These are phyloP conservation scores for Sapria himalayana DNA, from an alignment of 345 rosid species.

Conservation along the genomic window DNA sequence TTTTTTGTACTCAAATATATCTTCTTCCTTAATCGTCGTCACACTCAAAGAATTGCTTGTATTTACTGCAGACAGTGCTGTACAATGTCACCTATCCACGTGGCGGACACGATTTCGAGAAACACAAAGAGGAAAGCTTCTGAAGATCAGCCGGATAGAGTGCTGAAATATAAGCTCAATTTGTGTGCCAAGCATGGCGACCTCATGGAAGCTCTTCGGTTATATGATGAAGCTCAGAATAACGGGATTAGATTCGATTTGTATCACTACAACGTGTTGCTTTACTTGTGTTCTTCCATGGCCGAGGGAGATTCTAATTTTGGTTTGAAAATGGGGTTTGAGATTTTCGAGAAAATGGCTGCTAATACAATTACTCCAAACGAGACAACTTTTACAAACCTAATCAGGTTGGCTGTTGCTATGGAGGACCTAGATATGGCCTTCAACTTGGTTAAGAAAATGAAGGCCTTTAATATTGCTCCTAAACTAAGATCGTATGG, in stretches of 20 bases:
- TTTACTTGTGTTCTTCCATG: constrained; percentile 53
- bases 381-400: constrained; percentile 77
- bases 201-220: constrained; percentile 47
- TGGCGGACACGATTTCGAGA: constrained; percentile 13
- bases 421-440: constrained; percentile 80
- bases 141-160: constrained; percentile 36
- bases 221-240: constrained; percentile 56
- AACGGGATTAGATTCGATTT: constrained; percentile 25
- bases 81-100: too few species aligned
- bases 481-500: constrained; percentile 79
- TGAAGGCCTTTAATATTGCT: constrained; percentile 41
- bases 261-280: constrained; percentile 51
- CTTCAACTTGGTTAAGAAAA: constrained; percentile 63
- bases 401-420: constrained; percentile 59
- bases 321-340: constrained; percentile 46
- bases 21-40: too few species aligned
- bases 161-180: constrained; percentile 35
- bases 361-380: constrained; percentile 44
- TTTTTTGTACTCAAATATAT: too few species aligned
- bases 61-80: too few species aligned
- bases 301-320: constrained; percentile 13
- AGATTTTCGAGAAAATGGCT: constrained; percentile 61
- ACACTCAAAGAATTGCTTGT: too few species aligned
- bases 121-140: constrained; percentile 30
- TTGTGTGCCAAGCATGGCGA: constrained; percentile 46